Evolutionary conservation across 441 rosid genomes (phyloP), one percentile per base, ranked within the genome.

Genomic region (Populus hybrid): DNA sequence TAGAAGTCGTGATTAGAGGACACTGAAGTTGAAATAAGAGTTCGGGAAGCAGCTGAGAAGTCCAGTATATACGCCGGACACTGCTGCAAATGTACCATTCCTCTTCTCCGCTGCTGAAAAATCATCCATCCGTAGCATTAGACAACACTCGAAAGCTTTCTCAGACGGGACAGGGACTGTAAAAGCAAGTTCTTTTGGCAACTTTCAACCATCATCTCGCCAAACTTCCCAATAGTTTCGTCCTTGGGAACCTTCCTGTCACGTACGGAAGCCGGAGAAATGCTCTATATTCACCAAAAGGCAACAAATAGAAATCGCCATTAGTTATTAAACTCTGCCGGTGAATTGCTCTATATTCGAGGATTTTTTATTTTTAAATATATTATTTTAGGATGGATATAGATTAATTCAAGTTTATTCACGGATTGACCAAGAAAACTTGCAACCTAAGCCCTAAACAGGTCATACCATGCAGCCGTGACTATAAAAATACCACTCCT

Each of bases 191-290:
- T 88, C 94, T 70, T 82, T 81, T 0, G 94, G 94, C 71, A 92
- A 76, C 95, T 91, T 64, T 73, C 89, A 11, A 92, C 75, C 97
- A 92, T 85, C 91, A 91, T 89, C 46, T 84, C 88, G 10, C 92
- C 93, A 30, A 91, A 86, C 75, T 66, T 77, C 2, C 93, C 94
- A 8, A 92, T 23, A 64, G 67, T 82, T 0, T 76, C 71, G 23
- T 73, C 67, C n/a, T 57, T 61, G 11, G 64, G 69, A 63, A 74
- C 64, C 69, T 70, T 80, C 53, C 68, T 12, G 73, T 57, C 67
- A 32, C 8, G 63, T 20, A 16, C 0, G 63, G 28, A 4, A 46
- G 53, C 53, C 53, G 53, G 53, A 46, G 53, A 12, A 46, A 5
- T 46, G 53, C 53, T 38, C 53, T 46, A 46, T 46, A 46, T 3